phyloP scores from a whole-genome alignment of 108 stramenopile genomes.

The Asterionellopsis glacialis region DNA sequence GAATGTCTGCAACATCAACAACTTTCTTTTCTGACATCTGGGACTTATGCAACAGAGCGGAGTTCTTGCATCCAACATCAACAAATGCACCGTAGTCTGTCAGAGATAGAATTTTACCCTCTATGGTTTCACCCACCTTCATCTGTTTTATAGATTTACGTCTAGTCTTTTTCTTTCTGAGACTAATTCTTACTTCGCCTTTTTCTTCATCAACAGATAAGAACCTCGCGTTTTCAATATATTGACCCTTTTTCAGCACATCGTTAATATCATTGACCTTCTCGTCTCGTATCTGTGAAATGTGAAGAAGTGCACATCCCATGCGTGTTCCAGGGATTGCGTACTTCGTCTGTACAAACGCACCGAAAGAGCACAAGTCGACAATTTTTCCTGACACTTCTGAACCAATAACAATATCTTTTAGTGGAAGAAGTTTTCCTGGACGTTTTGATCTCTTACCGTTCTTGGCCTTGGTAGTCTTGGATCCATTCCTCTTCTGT shows the following conservation, averaged over 20 bases:
- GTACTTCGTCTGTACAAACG: conserved; percentile 1
- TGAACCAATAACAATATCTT: no score
- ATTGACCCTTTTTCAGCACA: conserved; percentile 1
- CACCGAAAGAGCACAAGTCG: not conserved
- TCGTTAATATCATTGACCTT: not conserved
- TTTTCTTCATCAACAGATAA: no score
- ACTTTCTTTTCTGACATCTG: conserved; percentile 2
- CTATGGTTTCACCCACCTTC: not conserved
- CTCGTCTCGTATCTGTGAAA: not conserved
- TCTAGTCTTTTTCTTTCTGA: no score
- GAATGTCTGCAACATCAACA: not conserved
- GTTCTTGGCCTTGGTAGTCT: no score
- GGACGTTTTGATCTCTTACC: no score
- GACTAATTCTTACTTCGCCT: no score
- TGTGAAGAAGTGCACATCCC: conserved; percentile 3
- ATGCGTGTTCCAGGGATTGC: no score
- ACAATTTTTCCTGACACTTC: conserved; percentile 3
- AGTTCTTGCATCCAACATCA: not conserved
- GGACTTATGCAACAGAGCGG: conserved; percentile 1
- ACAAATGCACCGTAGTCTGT: conserved; percentile 6
- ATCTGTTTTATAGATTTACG: no score
- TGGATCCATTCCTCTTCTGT: no score
- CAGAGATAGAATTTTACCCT: not conserved
- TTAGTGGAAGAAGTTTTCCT: no score
- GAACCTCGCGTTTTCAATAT: not conserved